Evolutionary conservation across 345 rosid genomes (phyloP), one percentile per base, ranked within the genome.

Genomic region (Eucalyptus curtisii): DNA sequence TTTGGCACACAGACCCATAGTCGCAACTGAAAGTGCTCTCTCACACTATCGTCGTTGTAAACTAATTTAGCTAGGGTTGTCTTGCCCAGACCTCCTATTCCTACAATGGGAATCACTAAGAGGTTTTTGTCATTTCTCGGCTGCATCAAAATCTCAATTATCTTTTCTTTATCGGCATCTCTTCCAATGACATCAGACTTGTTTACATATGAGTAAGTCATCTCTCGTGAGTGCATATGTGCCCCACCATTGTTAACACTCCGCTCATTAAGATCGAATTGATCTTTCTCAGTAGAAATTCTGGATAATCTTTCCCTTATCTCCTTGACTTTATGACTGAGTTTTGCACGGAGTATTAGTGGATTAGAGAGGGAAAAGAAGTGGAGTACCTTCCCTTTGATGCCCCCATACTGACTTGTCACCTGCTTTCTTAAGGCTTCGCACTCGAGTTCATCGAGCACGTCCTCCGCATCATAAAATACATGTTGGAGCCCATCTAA

Each of bases 51-150:
- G 12, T 15, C 40, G 0, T 31, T 15, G 40, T 66, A 66, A 66
- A 66, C 79, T 66, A 66, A 31, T 66, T 66, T n/a, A 7, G 79
- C 22, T 66, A 66, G 22, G 40, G 79, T 4, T 1, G 22, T 66
- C 40, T 66, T 15, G 79, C 79, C 79, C 11, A 66, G 0, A 31
- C 79, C 79, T 66, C 40, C 79, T 0, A 66, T 66, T 66, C 79
- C 40, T 1, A 66, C 20, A 66, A 66, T 31, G 19, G 22, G 40
- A 66, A 66, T 66, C 20, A 66, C 40, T 6, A 3, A 66, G 11
- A 66, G 10, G 22, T 31, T 31, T n/a, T 31, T 0, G 10, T 31
- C 79, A 14, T 31, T 12, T 4, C 0, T 3, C 0, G 79, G 40
- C 10, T 16, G 22, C 40, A 31, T n/a, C 40, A 66, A n/a, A 12